Evolutionary conservation across 2,329 filamentous ascomycete species (phyloP).

Genomic region (Ploettnerulaceae sp.): DNA sequence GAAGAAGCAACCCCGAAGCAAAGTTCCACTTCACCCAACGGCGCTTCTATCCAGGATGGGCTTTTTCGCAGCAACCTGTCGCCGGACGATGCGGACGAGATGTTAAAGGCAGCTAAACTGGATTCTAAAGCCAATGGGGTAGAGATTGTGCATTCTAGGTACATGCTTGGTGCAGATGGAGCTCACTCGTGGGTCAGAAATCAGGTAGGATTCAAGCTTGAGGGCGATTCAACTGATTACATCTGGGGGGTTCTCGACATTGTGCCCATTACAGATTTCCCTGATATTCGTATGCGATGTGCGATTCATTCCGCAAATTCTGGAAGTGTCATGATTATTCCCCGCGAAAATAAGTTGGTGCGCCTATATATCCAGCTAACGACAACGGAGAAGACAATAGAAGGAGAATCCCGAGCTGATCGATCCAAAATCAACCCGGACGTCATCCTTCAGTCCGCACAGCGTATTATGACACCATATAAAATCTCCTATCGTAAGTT

Average conservation of each 20-base stretch:
- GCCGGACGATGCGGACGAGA: conserved; percentile 51
- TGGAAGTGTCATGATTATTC: conserved; percentile 58
- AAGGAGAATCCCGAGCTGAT: conserved; percentile 38
- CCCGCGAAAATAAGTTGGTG: conserved; percentile 50
- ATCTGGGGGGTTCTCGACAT: conserved; percentile 53
- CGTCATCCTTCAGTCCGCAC: conserved; percentile 56
- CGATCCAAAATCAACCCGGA: conserved; percentile 59
- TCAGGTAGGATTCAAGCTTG: conserved; percentile 49
- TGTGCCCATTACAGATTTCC: conserved; percentile 41
- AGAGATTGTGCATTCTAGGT: conserved; percentile 53
- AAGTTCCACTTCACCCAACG: conserved; percentile 31
- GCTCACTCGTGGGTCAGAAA: conserved; percentile 49
- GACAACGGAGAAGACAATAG: conserved; percentile 41
- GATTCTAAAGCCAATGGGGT: conserved; percentile 44
- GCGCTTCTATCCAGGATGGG: conserved; percentile 40
- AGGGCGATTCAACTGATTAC: conserved; percentile 53
- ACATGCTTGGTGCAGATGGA: conserved; percentile 58
- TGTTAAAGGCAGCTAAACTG: conserved; percentile 34
- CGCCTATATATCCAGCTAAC: conserved; percentile 62
- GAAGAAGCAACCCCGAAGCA: conserved; percentile 51
- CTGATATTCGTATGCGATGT: conserved; percentile 55
- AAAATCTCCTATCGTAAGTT: conserved; percentile 58
- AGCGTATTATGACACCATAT: conserved; percentile 63
- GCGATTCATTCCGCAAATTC: conserved; percentile 47
- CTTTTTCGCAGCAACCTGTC: conserved; percentile 56